Evolutionary conservation across 352 stramenopile species (phyloP), one percentile per base, ranked within the genome.

Genomic region (Phytophthora pisi): DNA sequence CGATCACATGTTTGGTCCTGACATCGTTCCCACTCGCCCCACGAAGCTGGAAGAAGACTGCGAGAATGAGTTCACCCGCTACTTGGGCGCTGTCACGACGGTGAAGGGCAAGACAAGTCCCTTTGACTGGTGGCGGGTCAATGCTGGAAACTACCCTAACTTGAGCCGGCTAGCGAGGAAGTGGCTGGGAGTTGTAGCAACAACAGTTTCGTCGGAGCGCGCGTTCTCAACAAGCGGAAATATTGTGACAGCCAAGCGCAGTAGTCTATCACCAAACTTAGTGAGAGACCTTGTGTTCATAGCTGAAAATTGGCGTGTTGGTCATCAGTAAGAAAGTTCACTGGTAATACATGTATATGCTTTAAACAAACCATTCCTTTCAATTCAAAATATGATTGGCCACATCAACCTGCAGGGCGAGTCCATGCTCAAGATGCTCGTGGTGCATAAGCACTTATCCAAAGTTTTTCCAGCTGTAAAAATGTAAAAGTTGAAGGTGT

Each of bases 251-350:
- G 36, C 36, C 36, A 43, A 43, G 36, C 36, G 13, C 36, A 43
- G 36, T 43, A 43, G 36, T 16, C 36, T 43, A 43, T 16, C 36
- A 43, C 8, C 36, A 43, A 43, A 13, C 36, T 43, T 43, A 43
- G 36, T 43, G 36, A 43, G 36, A 43, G 36, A 43, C 36, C 36
- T n/a, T 43, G 36, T 43, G 28, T 43, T 43, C 13, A 43, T 43
- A 43, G 36, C 36, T 43, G 36, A 43, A 43, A 43, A 43, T 43
- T 43, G 36, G 36, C 36, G 36, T 43, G 36, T 43, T 10, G 36
- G 36, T n/a, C 36, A 43, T 43, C 36, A 43, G 36, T 43, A 43
- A 43, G 36, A 43, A 43, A n/a, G 36, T n/a, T n/a, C 36, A 43
- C 36, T 43, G 28, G 28, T 31, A 31, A 31, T 31, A 31, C 28